Percentiles rank a stretch among this genome's conserved stretches.
Evolutionary conservation across 345 rosid genomes (phyloP).

Genomic region (Noccaea caerulescens): DNA sequence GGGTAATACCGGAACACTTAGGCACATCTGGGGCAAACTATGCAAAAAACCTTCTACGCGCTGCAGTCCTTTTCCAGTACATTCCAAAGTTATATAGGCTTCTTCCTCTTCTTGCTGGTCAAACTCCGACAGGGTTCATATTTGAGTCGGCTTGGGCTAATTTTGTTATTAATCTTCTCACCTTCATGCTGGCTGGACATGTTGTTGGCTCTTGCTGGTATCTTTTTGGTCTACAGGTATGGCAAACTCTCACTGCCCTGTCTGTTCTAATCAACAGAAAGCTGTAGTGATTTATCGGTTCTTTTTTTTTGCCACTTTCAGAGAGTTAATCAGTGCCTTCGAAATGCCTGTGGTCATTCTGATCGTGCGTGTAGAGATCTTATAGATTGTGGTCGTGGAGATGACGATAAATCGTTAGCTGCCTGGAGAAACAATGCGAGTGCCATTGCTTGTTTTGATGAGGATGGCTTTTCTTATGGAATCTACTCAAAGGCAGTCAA

Average conservation of each 20-base stretch:
- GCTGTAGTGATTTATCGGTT: too few relatives aligned
- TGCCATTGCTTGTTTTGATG: constrained; percentile 59
- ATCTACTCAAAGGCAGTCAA: constrained; percentile 58
- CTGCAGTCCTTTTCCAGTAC: constrained; percentile 70
- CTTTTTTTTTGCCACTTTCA: constrained; percentile 39
- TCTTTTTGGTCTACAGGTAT: constrained; percentile 83
- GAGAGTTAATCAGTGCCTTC: constrained; percentile 93
- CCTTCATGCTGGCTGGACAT: constrained; percentile 75
- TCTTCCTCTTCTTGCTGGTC: constrained; percentile 74
- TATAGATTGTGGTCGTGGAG: constrained; percentile 69
- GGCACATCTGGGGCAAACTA: constrained; percentile 62
- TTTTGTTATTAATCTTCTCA: constrained; percentile 80
- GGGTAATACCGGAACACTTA: constrained; percentile 49
- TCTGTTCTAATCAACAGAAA: background rate
- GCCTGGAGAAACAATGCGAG: constrained; percentile 46
- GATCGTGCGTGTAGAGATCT: constrained; percentile 38
- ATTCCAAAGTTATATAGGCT: constrained; percentile 74
- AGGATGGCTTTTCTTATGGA: constrained; percentile 57
- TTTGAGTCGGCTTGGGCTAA: constrained; percentile 92
- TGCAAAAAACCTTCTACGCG: constrained; percentile 73
- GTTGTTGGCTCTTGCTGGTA: constrained; percentile 88
- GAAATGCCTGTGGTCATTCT: constrained; percentile 56
- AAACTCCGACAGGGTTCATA: constrained; percentile 68
- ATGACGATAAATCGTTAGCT: fast-evolving
- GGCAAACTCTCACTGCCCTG: background rate